These are phyloP conservation scores for Rhynchospora tenuis DNA, from an alignment of 176 grass and related monocot genomes.

Conservation along the genomic window DNA sequence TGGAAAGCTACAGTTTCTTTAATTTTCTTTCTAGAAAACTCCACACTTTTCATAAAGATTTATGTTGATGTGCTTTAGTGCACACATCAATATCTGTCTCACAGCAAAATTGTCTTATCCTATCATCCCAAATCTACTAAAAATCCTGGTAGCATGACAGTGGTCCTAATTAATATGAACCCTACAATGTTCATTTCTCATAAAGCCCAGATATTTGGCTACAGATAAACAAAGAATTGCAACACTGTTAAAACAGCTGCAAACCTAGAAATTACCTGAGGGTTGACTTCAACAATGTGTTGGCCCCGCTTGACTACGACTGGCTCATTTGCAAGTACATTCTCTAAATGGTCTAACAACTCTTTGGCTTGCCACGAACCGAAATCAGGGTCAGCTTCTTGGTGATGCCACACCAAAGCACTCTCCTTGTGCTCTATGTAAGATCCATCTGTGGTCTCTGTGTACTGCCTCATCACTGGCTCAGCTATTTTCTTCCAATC, in stretches of 20 bases:
- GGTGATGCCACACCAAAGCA: conserved; percentile 84
- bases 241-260: not conserved
- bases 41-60: not conserved
- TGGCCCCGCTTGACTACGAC: conserved; percentile 88
- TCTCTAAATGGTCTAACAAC: conserved; percentile 83
- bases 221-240: conserved; percentile 4
- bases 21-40: not conserved
- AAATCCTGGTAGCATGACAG: not conserved
- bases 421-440: conserved; percentile 70
- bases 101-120: not conserved
- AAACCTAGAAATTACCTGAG: conserved; percentile 54
- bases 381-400: conserved; percentile 87
- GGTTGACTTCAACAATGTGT: conserved; percentile 86
- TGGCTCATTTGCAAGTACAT: conserved; percentile 85
- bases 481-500: conserved; percentile 70
- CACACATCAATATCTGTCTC: not conserved
- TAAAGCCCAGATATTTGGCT: not conserved
- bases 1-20: conserved; percentile 31
- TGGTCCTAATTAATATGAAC: not conserved
- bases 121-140: not conserved
- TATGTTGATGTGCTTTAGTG: not conserved
- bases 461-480: conserved; percentile 74
- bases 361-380: conserved; percentile 93
- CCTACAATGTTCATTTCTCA: not conserved
- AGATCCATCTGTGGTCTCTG: conserved; percentile 66